Evolutionary conservation across 257 asterid genomes (phyloP).

Genomic region (Ilex asprella): DNA sequence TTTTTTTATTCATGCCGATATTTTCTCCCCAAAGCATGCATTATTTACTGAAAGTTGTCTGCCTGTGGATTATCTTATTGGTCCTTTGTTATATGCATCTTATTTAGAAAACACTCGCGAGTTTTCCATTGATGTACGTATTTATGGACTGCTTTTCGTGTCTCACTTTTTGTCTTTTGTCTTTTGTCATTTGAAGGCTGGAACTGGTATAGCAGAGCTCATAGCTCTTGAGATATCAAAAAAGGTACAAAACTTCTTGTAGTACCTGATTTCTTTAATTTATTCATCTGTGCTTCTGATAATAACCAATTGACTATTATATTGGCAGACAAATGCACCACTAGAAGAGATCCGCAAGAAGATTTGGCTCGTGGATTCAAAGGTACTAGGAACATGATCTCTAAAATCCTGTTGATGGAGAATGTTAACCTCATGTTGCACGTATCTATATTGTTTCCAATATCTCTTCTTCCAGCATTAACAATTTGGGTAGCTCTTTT

Average conservation of each 20-base stretch:
- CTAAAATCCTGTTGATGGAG: too few species aligned
- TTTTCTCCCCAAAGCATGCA: too few species aligned
- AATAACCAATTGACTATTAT: conserved; percentile 10
- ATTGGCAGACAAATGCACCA: conserved; percentile 43
- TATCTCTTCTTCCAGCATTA: background rate
- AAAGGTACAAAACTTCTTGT: conserved; percentile 34
- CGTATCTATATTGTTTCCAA: background rate
- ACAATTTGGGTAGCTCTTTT: conserved; percentile 5
- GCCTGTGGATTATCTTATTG: too few species aligned
- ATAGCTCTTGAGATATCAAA: conserved; percentile 80
- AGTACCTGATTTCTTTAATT: conserved; percentile 6
- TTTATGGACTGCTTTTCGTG: background rate
- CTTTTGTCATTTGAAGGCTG: conserved; percentile 60
- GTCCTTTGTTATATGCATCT: too few species aligned
- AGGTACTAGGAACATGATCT: conserved; percentile 27
- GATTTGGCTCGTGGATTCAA: conserved; percentile 92
- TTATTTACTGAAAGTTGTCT: too few species aligned
- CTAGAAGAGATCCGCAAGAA: conserved; percentile 74
- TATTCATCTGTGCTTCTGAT: conserved; percentile 5
- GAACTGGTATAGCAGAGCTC: conserved; percentile 96
- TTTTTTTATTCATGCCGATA: too few species aligned
- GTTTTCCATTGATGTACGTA: background rate
- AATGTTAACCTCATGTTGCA: background rate
- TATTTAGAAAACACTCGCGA: too few species aligned
- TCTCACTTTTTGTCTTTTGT: conserved; percentile 19